Percentiles rank a stretch among this genome's conserved stretches.
Evolutionary conservation across 179 eudicot species (phyloP).

Genomic region (Silene coronaria): DNA sequence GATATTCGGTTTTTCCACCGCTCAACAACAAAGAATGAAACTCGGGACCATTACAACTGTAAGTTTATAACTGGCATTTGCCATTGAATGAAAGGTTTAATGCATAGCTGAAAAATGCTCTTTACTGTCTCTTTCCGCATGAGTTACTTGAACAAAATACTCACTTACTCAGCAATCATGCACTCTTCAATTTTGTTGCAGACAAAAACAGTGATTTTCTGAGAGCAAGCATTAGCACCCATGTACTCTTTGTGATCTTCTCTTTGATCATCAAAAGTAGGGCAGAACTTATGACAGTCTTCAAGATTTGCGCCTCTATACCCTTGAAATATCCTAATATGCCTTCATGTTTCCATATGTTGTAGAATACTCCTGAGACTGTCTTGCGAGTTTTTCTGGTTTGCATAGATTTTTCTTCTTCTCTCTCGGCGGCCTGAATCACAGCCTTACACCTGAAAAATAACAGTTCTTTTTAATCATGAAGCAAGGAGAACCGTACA

Average conservation of each 20-base stretch:
- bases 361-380: constrained; percentile 39
- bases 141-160: background rate
- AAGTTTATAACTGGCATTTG: constrained; percentile 6
- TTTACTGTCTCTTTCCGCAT: background rate
- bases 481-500: background rate
- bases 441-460: constrained; percentile 70
- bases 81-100: constrained; percentile 5
- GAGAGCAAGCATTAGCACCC: constrained; percentile 72
- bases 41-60: background rate
- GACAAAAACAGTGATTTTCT: constrained; percentile 34
- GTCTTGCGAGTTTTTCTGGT: constrained; percentile 46
- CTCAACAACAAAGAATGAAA: background rate
- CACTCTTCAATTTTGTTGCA: constrained; percentile 45
- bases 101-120: constrained; percentile 12
- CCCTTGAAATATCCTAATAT: constrained; percentile 67
- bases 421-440: constrained; percentile 68
- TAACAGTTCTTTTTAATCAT: background rate
- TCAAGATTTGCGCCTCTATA: constrained; percentile 71
- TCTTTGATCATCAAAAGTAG: constrained; percentile 86
- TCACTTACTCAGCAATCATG: constrained; percentile 21
- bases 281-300: constrained; percentile 80
- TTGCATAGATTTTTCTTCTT: constrained; percentile 33
- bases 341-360: constrained; percentile 73
- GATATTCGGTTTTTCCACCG: background rate
- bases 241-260: constrained; percentile 61